Conservation (phyloP, 2,329 filamentous ascomycete genomes). For the Nemania sp. region DNA sequence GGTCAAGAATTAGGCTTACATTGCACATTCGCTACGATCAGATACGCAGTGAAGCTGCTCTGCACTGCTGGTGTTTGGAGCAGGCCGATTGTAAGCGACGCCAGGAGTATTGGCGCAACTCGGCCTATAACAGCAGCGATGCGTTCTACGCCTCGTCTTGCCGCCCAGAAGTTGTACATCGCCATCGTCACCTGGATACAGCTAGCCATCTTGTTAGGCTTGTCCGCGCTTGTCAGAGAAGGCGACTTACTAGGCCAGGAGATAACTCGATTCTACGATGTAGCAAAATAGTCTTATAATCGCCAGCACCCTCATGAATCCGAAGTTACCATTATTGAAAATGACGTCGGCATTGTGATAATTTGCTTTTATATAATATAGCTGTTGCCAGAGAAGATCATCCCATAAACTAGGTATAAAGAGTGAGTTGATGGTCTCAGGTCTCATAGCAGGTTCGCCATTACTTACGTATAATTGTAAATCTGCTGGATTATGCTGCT, state of each 20-base stretch:
- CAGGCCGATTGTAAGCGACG: conserved; percentile 29
- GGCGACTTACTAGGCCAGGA: conserved; percentile 25
- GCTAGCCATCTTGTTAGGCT: conserved; percentile 18
- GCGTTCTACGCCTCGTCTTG: conserved; percentile 17
- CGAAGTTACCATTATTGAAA: conserved; percentile 36
- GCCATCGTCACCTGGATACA: conserved; percentile 27
- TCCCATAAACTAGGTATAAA: conserved; percentile 23
- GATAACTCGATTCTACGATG: conserved; percentile 31
- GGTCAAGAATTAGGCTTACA: conserved; percentile 9
- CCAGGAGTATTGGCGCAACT: conserved; percentile 26
- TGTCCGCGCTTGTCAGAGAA: neutral
- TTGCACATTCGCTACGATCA: conserved; percentile 33
- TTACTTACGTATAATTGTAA: conserved; percentile 32
- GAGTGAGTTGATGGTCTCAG: neutral
- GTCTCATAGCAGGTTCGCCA: neutral
- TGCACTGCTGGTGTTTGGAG: conserved; percentile 31
- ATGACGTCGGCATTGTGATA: conserved; percentile 34
- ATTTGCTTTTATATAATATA: conserved; percentile 33
- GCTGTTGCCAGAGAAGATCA: conserved; percentile 31
- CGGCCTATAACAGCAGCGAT: conserved; percentile 18
- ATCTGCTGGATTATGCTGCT: conserved; percentile 36
- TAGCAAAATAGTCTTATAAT: conserved; percentile 35
- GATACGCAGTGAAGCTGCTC: conserved; percentile 31
- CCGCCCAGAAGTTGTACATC: conserved; percentile 25
- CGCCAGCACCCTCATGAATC: conserved; percentile 31